Base-by-base conservation (phyloP, 345 rosid species). In the Corymbia maculata region DNA sequence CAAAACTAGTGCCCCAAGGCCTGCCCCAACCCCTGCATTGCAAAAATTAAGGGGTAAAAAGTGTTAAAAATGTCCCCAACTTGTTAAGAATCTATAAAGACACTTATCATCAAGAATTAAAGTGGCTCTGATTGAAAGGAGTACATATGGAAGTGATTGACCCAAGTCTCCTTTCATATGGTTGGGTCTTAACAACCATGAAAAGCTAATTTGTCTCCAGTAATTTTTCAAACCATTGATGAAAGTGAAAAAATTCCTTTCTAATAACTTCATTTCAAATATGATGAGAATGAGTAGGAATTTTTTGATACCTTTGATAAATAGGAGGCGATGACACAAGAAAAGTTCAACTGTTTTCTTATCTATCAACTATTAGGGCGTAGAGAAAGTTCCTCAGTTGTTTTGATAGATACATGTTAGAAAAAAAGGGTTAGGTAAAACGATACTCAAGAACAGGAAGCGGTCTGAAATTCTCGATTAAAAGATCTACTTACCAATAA, bases 31-130 rank as follows among this genome's bases (percentile, higher is more conserved):
- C 32, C 70, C 32, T 61, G 70, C 8, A 28, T 28, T 6, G 70
- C 8, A 28, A 61, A 28, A 61, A 28, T 0, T 28, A 12, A 3
- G 5, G 32, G 68, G 2, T 8, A 5, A 13, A 28, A 12, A 12
- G 32, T 28, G 70, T 5, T 9, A 5, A 26, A 61, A 6, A 13
- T 0, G 8, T 14, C 4, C 16, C 16, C 0, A 12, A 8, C n/a
- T 26, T 28, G 32, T 61, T 16, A 61, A 61, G 32, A 61, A 61
- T 61, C 70, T 10, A 61, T 28, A 5, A 13, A 61, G 8, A 32
- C 32, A 61, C 32, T 28, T 12, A 28, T 12, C 68, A 61, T 26
- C n/a, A 28, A 0, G n/a, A 26, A 61, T 61, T 28, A 11, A 12
- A 61, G 30, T 28, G 32, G 28, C 15, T 61, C 8, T 61, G 68